Percentiles rank a stretch among this genome's conserved stretches.
Evolutionary conservation across 768 basidiomycete species (phyloP).

Genomic region (Leccinum broughii): DNA sequence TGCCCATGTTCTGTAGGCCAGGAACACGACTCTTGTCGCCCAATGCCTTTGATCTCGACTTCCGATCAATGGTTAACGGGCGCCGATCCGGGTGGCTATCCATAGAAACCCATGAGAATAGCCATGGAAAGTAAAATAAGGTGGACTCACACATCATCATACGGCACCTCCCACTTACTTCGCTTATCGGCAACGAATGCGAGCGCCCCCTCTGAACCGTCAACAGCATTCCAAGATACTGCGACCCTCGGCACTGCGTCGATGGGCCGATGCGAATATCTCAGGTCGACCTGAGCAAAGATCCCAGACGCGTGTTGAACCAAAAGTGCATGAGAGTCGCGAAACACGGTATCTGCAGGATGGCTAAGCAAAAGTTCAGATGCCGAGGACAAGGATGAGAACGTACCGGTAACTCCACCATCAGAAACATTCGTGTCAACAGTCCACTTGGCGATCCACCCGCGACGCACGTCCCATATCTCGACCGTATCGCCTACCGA

Average conservation of each 20-base stretch:
- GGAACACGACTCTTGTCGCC: slow-evolving; percentile 58
- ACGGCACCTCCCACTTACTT: slow-evolving; percentile 64
- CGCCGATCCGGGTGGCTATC: slow-evolving; percentile 39
- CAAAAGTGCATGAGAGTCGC: slow-evolving; percentile 71
- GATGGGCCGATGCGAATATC: slow-evolving; percentile 61
- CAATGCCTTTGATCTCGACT: slow-evolving; percentile 50
- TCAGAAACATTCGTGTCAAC: slow-evolving; percentile 64
- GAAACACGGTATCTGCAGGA: slow-evolving; percentile 61
- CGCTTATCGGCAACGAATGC: slow-evolving; percentile 64
- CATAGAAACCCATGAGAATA: slow-evolving; percentile 1
- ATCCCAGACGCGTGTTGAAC: slow-evolving; percentile 72
- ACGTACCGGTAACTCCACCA: slow-evolving; percentile 72
- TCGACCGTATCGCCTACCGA: slow-evolving; percentile 61
- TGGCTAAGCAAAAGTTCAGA: background rate
- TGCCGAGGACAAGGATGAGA: background rate
- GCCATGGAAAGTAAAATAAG: background rate
- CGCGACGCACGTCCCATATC: slow-evolving; percentile 84
- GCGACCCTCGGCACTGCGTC: slow-evolving; percentile 66
- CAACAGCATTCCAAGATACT: slow-evolving; percentile 57
- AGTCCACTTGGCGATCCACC: slow-evolving; percentile 82
- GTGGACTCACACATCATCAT: slow-evolving; percentile 72
- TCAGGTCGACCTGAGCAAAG: slow-evolving; percentile 78
- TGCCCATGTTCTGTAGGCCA: slow-evolving; percentile 57
- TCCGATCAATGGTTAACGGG: slow-evolving; percentile 27
- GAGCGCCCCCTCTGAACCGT: slow-evolving; percentile 49